phyloP scores from a whole-genome alignment of 768 basidiomycete genomes.

The Podaxis sp. region DNA sequence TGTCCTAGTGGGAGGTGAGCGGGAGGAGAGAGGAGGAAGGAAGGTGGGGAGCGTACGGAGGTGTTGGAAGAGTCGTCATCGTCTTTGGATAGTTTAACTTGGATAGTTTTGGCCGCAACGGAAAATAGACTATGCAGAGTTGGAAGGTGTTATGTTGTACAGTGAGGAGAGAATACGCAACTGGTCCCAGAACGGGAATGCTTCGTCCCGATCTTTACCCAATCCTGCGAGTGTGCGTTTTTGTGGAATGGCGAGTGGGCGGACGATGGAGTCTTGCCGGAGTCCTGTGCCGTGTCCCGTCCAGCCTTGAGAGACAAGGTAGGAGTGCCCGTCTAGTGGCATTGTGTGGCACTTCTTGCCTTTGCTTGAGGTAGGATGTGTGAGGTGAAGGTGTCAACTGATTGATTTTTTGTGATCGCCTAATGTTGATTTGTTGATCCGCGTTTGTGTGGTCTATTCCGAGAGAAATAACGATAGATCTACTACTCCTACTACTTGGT shows the following conservation, averaged over 20 bases:
- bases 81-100: conserved; percentile 57
- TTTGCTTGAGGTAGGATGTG: not conserved
- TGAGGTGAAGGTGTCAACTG: not conserved
- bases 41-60: not conserved
- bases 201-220: conserved; percentile 92
- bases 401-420: conserved; percentile 8
- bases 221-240: conserved; percentile 86
- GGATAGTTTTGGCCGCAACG: conserved; percentile 81
- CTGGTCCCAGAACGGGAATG: conserved; percentile 99
- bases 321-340: conserved; percentile 72
- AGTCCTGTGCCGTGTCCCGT: conserved; percentile 81
- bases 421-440: not conserved
- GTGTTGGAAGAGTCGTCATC: conserved; percentile 1
- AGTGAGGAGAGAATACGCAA: conserved; percentile 39
- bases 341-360: conserved; percentile 30
- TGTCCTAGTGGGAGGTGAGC: not conserved
- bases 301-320: conserved; percentile 86
- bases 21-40: conserved; percentile 7
- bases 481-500: not conserved
- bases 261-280: conserved; percentile 75
- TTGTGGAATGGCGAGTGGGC: conserved; percentile 76
- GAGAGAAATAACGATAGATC: not conserved
- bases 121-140: conserved; percentile 63
- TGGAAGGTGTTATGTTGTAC: not conserved
- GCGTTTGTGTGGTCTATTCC: not conserved